Evolutionary conservation across 495 filamentous ascomycete genomes (phyloP), one percentile per base, ranked within the genome.

Genomic region (Alectoria sarmentosa): DNA sequence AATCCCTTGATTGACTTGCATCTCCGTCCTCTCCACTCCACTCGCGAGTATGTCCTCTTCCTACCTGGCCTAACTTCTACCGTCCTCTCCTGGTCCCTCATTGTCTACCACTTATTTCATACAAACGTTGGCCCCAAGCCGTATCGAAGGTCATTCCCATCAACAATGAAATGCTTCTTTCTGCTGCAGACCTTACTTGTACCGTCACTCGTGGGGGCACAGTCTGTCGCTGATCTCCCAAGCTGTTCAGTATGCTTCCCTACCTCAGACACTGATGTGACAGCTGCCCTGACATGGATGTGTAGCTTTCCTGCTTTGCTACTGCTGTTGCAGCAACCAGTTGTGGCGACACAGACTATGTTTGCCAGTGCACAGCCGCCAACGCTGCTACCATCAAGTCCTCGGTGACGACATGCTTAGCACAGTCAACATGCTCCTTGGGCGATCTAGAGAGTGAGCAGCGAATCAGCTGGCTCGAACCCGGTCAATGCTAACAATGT

Each of bases 201-300:
- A 42, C 36, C 36, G 39, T 38, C 57, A 15, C 36, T 60, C 0
- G 64, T 28, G 8, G 21, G 37, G 5, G 57, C 60, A 15, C 65
- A 67, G 30, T 63, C 65, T 9, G 61, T 67, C 21, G 62, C 61
- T 42, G 66, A 67, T 61, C 66, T 67, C 8, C 66, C 66, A 37
- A 58, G 38, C 23, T 67, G 66, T 39, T 67, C 66, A 6, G 66
- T 67, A 65, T 42, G 62, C 56, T 34, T 32, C 52, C 30, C 5
- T 6, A 34, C 14, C 30, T 3, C 30, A 38, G 32, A 19, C n/a
- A 48, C 10, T 49, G 42, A 54, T 26, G 23, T 17, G 10, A 28
- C 15, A 38, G n/a, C 19, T 32, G 62, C 34, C 39, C 48, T 63
- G 48, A 63, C 41, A 66, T 54, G 34, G 26, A 32, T n/a, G 19